A percentile compares a stretch with the other conserved stretches of the same genome.
These are phyloP conservation scores for Clonostachys rhizophaga DNA, from an alignment of 2,329 filamentous ascomycete genomes.

Conservation along the genomic window DNA sequence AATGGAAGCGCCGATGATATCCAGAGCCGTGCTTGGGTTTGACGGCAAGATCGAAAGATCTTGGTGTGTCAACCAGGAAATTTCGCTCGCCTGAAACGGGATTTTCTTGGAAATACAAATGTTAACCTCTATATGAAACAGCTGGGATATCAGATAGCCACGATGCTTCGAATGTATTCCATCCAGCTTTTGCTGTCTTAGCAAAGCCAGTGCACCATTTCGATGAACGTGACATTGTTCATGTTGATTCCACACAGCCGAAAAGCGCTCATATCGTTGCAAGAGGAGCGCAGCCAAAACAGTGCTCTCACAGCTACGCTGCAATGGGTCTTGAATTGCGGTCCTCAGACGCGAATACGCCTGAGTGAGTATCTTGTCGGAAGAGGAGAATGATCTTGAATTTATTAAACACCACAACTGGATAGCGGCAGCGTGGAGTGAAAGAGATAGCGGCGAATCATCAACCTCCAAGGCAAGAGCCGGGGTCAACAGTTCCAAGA, in stretches of 20 bases:
- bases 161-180: slow-evolving; percentile 4
- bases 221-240: slow-evolving; percentile 6
- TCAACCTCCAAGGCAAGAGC: slow-evolving; percentile 5
- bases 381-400: slow-evolving; percentile 5
- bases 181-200: slow-evolving; percentile 4
- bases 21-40: slow-evolving; percentile 7
- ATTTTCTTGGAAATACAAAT: slow-evolving; percentile 4
- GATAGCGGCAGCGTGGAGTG: slow-evolving; percentile 7
- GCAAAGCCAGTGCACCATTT: slow-evolving; percentile 8
- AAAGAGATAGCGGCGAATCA: slow-evolving; percentile 7
- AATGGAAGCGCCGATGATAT: slow-evolving; percentile 8
- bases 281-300: slow-evolving; percentile 7
- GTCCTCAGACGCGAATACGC: slow-evolving; percentile 5
- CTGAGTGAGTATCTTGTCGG: slow-evolving; percentile 4
- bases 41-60: slow-evolving; percentile 3
- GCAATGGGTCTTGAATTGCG: slow-evolving; percentile 8
- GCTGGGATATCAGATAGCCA: slow-evolving; percentile 5
- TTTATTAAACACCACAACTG: slow-evolving; percentile 7
- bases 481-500: slow-evolving; percentile 6
- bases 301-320: slow-evolving; percentile 6
- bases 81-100: neutral
- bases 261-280: slow-evolving; percentile 9
- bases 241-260: slow-evolving; percentile 6
- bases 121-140: slow-evolving; percentile 8
- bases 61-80: slow-evolving; percentile 1